Base-by-base conservation (phyloP, 2,329 filamentous ascomycete species). In the Beauveria varroae region DNA sequence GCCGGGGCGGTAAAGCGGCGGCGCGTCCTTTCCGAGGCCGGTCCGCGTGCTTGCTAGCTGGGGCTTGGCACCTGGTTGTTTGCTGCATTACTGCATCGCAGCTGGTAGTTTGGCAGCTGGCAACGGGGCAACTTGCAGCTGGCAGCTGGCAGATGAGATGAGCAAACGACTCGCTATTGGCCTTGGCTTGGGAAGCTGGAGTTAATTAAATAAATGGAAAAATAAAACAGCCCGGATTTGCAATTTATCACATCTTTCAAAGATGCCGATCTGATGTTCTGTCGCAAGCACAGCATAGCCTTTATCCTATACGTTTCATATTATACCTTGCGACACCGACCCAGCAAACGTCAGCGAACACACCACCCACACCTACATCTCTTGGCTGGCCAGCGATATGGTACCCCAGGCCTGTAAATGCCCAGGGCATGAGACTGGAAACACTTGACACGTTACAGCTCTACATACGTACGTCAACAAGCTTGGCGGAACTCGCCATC, bases 1-100 rank as follows among this genome's bases (percentile, higher is more conserved):
- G 51, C 51, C 40, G 16, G 34, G 22, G 18, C 51, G 58, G 43
- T 56, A 61, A 61, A 61, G 58, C 58, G 58, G 58, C 58, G 43
- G 12, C 34, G 34, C 34, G 10, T 51, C 37, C 24, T 59, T 52
- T 43, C 46, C 47, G 47, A 43, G 24, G 47, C 24, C 26, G 37
- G 57, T 7, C 37, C 34, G 24, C 22, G 20, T 52, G 47, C 28
- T 44, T 18, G 57, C 37, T 44, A 52, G 47, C 34, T 51, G 47
- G 7, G 57, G 34, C 57, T 59, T 59, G 47, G 57, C 57, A 50
- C 24, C 34, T 37, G 5, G 34, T 37, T 37, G 34, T 37, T 37
- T 37, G 34, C 34, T 37, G 34, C 34, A 37, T 37, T 37, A 37
- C 34, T 37, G 34, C 34, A 37, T 37, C 34, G 34, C 34, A 30